Evolutionary conservation across 495 filamentous ascomycete genomes (phyloP), one percentile per base, ranked within the genome.

Genomic region (Annulohypoxylon maeteangense): DNA sequence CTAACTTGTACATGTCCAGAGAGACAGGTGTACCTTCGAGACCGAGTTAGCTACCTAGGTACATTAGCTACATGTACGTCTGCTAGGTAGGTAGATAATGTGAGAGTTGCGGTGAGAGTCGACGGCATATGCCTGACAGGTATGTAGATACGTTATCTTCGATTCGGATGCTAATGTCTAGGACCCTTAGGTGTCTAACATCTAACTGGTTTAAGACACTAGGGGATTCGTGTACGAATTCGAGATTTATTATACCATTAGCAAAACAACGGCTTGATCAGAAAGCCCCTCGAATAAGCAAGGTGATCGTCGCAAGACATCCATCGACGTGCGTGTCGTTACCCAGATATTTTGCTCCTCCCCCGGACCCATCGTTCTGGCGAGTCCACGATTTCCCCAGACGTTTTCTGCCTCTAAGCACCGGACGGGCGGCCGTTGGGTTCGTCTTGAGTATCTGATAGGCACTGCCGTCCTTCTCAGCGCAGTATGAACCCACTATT

Each of bases 281-380:
- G 12, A 50, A 16, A 58, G 18, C 10, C n/a, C 53, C 53, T 23
- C 31, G 22, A 40, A 53, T 44, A 67, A 23, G 18, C 11, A 42
- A 53, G 6, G 25, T 27, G 55, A 65, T 70, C 60, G 22, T 16
- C 61, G 36, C 16, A 22, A n/a, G 12, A 60, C 27, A 54, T 47
- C 44, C 55, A 45, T 47, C 34, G 36, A 53, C 25, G 3, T 44
- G 12, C 20, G 32, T 57, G 6, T 55, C 62, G 56, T 23, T 63
- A 66, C 62, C 58, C 62, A 71, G 51, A 71, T 47, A 31, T 27
- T 60, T 34, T 31, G 47, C 70, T 63, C 63, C 70, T 67, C 69
- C 64, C 70, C 70, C 70, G 65, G 70, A 65, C 65, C 70, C 70
- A 47, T 61, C 14, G 7, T 67, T 16, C 60, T 56, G 25, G 45